Evolutionary conservation across 2,329 filamentous ascomycete genomes (phyloP), one percentile per base, ranked within the genome.

Genomic region (Grosmannia huntii): DNA sequence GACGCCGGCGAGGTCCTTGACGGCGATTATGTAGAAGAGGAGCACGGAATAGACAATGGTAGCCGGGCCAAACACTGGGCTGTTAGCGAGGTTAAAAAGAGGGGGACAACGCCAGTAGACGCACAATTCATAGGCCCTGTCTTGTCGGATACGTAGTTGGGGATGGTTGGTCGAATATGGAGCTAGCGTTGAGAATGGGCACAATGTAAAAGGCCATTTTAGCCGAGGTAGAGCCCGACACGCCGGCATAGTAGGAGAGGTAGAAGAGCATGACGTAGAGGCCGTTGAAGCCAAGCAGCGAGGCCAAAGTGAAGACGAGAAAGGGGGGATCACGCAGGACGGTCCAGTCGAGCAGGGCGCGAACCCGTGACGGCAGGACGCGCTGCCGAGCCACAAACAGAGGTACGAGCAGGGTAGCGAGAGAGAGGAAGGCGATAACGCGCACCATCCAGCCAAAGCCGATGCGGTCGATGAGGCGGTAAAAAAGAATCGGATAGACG

Each of bases 191-290:
- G 64, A 85, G 72, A 61, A 85, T 77, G 11, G 80, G 74, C 9
- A 85, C 71, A 33, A 84, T 73, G 65, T 85, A 85, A 66, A 84
- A 84, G 2, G 78, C 77, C 1, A 84, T 68, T 19, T 73, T 69
- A 11, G 69, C 69, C 5, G 77, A 75, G 27, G 50, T 25, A 56
- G 82, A 75, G 9, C 70, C 67, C 1, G 70, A 69, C 0, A 72
- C 66, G 12, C 77, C 70, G 9, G 77, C 79, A 65, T 78, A 84
- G 7, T 76, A 70, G 60, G 79, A 75, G 25, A 80, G 71, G 67
- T 78, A 81, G 67, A 80, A 79, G 52, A 80, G 70, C 50, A 77
- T n/a, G 16, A 62, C 28, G 41, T 55, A 60, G 38, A 60, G 55
- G 53, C 57, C 60, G 31, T 58, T 23, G 36, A 60, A 60, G 41